A percentile compares a stretch with the other conserved stretches of the same genome.
Conservation (phyloP, 2,329 filamentous ascomycete genomes). For the Balansia obtecta region DNA sequence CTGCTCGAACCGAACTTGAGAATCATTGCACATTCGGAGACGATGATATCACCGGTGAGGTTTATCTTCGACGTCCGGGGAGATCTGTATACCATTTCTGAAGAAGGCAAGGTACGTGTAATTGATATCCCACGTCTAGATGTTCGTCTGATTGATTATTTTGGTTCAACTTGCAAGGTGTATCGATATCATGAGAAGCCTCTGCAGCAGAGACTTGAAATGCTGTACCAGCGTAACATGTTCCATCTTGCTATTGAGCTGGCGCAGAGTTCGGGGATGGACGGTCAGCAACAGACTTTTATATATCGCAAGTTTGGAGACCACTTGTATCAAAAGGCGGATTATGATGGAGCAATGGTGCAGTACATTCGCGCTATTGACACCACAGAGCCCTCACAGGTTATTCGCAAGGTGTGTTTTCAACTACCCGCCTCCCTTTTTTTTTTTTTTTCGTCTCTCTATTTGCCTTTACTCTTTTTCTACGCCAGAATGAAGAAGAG, state of each 20-base stretch:
- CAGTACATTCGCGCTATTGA: slow-evolving; percentile 95
- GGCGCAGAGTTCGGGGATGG: slow-evolving; percentile 78
- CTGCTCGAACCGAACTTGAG: slow-evolving; percentile 85
- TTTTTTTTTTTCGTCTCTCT: too few relatives aligned
- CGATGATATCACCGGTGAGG: slow-evolving; percentile 68
- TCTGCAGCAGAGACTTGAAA: slow-evolving; percentile 80
- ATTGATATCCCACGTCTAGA: too few relatives aligned
- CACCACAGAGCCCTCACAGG: slow-evolving; percentile 89
- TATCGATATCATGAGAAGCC: slow-evolving; percentile 83
- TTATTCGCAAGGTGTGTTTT: slow-evolving; percentile 66
- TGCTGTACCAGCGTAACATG: slow-evolving; percentile 87
- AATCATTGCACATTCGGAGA: slow-evolving; percentile 81
- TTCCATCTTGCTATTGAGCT: slow-evolving; percentile 86
- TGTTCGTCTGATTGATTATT: not conserved
- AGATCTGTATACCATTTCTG: slow-evolving; percentile 77
- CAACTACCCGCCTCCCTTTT: too few relatives aligned
- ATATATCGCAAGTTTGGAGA: slow-evolving; percentile 94
- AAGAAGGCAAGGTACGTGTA: slow-evolving; percentile 70
- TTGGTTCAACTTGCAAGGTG: slow-evolving; percentile 36
- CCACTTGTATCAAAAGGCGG: slow-evolving; percentile 84
- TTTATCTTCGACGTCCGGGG: slow-evolving; percentile 80
- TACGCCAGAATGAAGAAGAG: not conserved
- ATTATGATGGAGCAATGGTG: slow-evolving; percentile 98
- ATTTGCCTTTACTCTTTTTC: not conserved
- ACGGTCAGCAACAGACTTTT: slow-evolving; percentile 68